These are phyloP conservation scores for Sporothrix inflata DNA, from an alignment of 2,329 filamentous ascomycete species.

Conservation along the genomic window DNA sequence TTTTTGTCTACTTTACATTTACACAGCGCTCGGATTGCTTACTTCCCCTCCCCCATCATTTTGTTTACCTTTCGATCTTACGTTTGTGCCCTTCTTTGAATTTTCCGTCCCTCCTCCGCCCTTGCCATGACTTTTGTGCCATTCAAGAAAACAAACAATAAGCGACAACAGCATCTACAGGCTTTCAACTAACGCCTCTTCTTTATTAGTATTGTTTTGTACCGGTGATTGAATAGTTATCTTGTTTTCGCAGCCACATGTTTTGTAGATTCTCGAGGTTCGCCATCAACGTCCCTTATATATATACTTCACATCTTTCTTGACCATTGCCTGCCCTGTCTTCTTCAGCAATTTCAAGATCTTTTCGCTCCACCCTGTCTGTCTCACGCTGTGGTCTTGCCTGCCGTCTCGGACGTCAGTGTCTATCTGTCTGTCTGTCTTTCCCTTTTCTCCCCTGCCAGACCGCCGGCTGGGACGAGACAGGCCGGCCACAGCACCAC, in stretches of 20 bases:
- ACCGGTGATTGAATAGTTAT: no score
- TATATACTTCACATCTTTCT: not conserved
- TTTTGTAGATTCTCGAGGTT: no score
- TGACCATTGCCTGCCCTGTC: not conserved
- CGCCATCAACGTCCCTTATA: not conserved
- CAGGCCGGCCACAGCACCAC: not conserved
- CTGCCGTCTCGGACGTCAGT: conserved; percentile 11
- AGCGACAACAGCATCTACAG: not conserved
- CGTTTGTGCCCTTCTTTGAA: not conserved
- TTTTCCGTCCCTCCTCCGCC: not conserved
- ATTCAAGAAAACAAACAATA: not conserved
- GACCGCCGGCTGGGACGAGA: conserved; percentile 7
- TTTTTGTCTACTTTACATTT: not conserved
- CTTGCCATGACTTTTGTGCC: not conserved
- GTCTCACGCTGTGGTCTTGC: not conserved
- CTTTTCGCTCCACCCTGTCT: not conserved
- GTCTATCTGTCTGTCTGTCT: conserved; percentile 3
- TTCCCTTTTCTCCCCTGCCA: not conserved
- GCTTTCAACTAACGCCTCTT: not conserved
- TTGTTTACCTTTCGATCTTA: not conserved
- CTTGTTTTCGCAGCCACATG: no score
- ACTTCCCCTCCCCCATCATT: not conserved
- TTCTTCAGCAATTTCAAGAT: not conserved
- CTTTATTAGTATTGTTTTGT: no score
- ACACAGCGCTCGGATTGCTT: not conserved